Evolutionary conservation across 495 filamentous ascomycete species (phyloP).

Genomic region (Podospora bellae-mahoneyi): DNA sequence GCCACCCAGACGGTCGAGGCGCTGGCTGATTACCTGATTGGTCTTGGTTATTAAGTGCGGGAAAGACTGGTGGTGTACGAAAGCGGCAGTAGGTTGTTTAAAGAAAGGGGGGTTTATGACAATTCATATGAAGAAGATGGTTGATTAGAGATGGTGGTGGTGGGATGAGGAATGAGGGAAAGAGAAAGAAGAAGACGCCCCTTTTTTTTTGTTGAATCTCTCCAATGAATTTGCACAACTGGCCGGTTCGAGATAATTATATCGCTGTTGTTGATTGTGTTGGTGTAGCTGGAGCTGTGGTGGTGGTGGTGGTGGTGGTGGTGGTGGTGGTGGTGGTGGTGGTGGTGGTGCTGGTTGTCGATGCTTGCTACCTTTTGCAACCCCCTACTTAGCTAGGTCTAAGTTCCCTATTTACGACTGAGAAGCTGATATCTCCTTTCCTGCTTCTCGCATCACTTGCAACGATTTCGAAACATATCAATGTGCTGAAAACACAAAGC

Average conservation of each 20-base stretch:
- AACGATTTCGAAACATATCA: neutral
- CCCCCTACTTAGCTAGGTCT: neutral
- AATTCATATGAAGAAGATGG: neutral
- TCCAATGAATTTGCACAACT: neutral
- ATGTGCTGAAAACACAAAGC: neutral
- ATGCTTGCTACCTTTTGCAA: neutral
- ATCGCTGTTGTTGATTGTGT: neutral
- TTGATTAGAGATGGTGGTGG: neutral
- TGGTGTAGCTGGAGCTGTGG: neutral
- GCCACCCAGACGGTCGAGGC: slow-evolving; percentile 62
- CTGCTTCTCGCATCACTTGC: neutral
- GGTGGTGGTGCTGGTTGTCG: neutral
- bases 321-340: too few relatives aligned
- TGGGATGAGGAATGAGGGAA: neutral
- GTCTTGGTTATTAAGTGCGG: slow-evolving; percentile 59
- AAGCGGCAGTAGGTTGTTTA: slow-evolving; percentile 1
- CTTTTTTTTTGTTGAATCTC: neutral
- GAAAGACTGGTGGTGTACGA: neutral
- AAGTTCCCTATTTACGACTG: neutral
- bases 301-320: neutral
- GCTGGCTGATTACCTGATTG: slow-evolving; percentile 71
- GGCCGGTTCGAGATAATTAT: neutral
- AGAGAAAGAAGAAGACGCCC: neutral
- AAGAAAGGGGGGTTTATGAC: neutral
- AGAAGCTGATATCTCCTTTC: neutral